Percentiles rank a stretch among this genome's conserved stretches.
Evolutionary conservation across 2,329 filamentous ascomycete genomes (phyloP).

Genomic region (Amylocarpus encephaloides): DNA sequence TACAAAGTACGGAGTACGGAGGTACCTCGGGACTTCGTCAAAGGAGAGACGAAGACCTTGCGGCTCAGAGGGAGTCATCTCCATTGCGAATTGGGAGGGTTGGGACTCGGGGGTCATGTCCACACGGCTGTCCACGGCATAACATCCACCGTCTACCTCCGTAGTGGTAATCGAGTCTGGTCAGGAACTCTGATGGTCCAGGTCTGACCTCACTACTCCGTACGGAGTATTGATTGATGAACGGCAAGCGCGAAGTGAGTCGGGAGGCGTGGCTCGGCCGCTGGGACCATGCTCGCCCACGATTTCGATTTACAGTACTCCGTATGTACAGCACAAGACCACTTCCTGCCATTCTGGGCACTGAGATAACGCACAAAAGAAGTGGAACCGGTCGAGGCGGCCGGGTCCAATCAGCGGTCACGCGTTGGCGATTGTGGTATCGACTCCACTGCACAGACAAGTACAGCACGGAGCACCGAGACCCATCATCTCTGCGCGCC

Average conservation of each 20-base stretch:
- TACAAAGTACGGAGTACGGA: too few species aligned
- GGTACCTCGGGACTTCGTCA: too few species aligned
- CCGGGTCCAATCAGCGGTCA: not conserved
- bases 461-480: not conserved
- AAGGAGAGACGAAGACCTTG: not conserved
- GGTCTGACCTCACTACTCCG: too few species aligned
- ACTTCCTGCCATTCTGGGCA: too few species aligned
- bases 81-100: not conserved
- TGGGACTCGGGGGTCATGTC: not conserved
- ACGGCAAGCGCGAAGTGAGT: too few species aligned
- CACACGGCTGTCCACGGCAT: conserved; percentile 1
- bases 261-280: too few species aligned
- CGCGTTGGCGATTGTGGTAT: not conserved
- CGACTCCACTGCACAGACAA: not conserved
- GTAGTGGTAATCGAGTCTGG: not conserved
- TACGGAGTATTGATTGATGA: too few species aligned
- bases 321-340: too few species aligned
- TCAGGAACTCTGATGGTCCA: not conserved
- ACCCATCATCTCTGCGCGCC: not conserved
- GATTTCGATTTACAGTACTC: too few species aligned
- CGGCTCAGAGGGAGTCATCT: not conserved
- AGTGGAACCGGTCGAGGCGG: not conserved
- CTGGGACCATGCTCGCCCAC: too few species aligned
- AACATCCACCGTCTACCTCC: not conserved
- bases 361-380: not conserved